These are phyloP conservation scores for Trichoderma simmonsii DNA, from an alignment of 2,329 filamentous ascomycete species.

Conservation along the genomic window DNA sequence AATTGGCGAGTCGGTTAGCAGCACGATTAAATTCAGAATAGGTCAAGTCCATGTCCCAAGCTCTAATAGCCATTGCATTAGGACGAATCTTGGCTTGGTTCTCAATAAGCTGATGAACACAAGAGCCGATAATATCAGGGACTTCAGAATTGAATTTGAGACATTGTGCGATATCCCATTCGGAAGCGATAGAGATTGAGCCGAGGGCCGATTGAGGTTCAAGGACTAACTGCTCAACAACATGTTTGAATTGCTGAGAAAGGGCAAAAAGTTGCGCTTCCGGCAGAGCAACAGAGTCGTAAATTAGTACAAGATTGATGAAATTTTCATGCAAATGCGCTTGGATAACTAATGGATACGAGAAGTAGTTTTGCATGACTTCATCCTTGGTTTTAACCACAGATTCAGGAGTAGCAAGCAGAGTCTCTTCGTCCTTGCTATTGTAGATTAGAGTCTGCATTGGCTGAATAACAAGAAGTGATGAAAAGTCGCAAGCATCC, in stretches of 20 bases:
- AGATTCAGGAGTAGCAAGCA: neutral
- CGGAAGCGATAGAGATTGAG: neutral
- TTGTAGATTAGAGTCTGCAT: neutral
- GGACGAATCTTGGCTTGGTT: conserved; percentile 6
- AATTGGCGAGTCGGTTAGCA: conserved; percentile 17
- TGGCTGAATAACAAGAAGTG: conserved; percentile 23
- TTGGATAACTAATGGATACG: conserved; percentile 13
- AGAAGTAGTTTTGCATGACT: conserved; percentile 16
- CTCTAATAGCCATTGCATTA: neutral
- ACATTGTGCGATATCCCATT: conserved; percentile 4
- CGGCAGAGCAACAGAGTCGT: neutral
- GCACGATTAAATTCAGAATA: conserved; percentile 34
- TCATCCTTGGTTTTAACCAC: neutral
- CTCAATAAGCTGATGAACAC: conserved; percentile 18
- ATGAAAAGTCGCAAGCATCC: conserved; percentile 23
- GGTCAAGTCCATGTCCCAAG: conserved; percentile 32
- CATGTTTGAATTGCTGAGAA: conserved; percentile 13
- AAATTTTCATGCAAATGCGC: conserved; percentile 1
- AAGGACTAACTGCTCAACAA: conserved; percentile 6
- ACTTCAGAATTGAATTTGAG: conserved; percentile 5
- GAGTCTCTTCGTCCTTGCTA: neutral
- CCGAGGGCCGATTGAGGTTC: neutral
- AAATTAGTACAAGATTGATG: conserved; percentile 11
- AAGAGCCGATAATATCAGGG: conserved; percentile 3
- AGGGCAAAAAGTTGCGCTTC: conserved; percentile 7